Percentiles rank a stretch among this genome's conserved stretches.
phyloP scores from a whole-genome alignment of 192 early-diverging fungal species.

The Cetraspora pellucida region DNA sequence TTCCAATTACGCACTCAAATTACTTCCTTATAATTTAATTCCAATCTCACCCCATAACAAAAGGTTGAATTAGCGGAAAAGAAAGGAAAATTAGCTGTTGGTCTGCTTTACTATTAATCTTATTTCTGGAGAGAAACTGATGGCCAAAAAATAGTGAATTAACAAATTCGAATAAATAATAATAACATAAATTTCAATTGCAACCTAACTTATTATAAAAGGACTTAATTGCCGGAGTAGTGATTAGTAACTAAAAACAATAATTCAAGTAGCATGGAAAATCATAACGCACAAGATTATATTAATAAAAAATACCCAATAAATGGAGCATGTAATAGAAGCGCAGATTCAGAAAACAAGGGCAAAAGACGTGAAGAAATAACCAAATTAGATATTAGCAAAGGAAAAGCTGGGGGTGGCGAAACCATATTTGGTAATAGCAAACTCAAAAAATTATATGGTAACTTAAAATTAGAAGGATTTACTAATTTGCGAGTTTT shows the following conservation, averaged over 20 bases:
- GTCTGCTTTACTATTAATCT: too few species aligned
- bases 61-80: too few species aligned
- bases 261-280: background rate
- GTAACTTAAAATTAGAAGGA: slow-evolving; percentile 19
- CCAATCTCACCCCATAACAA: too few species aligned
- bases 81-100: too few species aligned
- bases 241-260: background rate
- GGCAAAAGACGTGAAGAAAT: slow-evolving; percentile 21
- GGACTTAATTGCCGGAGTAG: background rate
- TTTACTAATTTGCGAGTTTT: slow-evolving; percentile 15
- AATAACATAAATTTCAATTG: too few species aligned
- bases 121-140: too few species aligned
- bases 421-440: background rate
- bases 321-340: slow-evolving; percentile 3
- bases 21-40: too few species aligned
- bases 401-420: background rate
- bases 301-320: slow-evolving; percentile 19
- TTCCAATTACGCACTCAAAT: too few species aligned
- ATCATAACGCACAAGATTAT: slow-evolving; percentile 7
- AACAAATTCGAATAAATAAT: too few species aligned
- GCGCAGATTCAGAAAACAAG: slow-evolving; percentile 17
- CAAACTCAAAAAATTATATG: background rate
- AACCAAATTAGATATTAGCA: slow-evolving; percentile 4
- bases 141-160: too few species aligned
- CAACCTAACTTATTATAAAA: slow-evolving; percentile 1